Evolutionary conservation across 768 basidiomycete genomes (phyloP), one percentile per base, ranked within the genome.

Genomic region (Pulveroboletus sp.): DNA sequence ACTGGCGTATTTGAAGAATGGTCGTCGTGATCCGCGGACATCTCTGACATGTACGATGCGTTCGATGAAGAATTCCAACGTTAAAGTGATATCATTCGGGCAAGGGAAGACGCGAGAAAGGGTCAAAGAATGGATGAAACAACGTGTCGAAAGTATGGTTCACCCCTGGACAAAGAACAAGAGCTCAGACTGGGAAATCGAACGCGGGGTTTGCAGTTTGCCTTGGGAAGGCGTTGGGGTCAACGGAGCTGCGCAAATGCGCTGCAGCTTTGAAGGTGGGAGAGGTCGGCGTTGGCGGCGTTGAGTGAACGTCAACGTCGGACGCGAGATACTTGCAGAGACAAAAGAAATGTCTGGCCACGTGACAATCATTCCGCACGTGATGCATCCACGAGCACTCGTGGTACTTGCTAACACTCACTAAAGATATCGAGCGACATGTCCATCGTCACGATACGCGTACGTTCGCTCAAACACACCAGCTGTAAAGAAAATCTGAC

Each of bases 371-470:
- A 1, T 0, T 24, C 2, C 8, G 21, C 56, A 57, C 47, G 57
- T 53, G 51, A 53, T 28, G 13, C 18, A 4, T n/a, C 13, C 21
- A 21, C 21, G 21, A 26, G 27, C 8, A 28, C 27, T 28, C 6
- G 5, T 28, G 27, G 27, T 28, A 28, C 27, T 21, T 21, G 27
- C 27, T 8, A 1, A 6, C 27, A 28, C 27, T 28, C 6, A 8
- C 27, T n/a, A 27, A 6, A 27, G 15, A 26, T 17, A 17, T 42
- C 46, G n/a, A 27, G 1, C 35, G 8, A 39, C 38, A 85, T 85
- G 84, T 83, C 84, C 39, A 79, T 82, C 58, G 82, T 86, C 49
- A 82, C 83, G 8, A 86, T 86, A 32, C 71, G 83, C 63, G 84
- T 85, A 49, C 49, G 78, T 69, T 46, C 31, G 38, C 43, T 41